Base-by-base conservation (phyloP, 371 early-diverging fungal genomes). In the Mucor piriformis region DNA sequence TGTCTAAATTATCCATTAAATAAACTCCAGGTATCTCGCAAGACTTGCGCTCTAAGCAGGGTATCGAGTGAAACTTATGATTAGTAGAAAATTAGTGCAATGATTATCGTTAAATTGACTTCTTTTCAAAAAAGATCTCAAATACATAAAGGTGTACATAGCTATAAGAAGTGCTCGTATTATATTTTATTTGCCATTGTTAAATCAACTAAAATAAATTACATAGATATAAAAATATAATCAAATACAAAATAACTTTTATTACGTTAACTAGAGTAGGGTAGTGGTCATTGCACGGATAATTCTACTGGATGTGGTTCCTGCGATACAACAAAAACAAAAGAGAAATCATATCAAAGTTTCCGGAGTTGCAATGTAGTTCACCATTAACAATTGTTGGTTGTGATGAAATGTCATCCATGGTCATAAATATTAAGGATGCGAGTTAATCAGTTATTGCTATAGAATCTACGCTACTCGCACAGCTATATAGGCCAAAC, bases 371-470 rank as follows among this genome's bases (percentile, higher is more conserved):
- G 59, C 15, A 57, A 43, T 50, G 51, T 50, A 58, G 59, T 58
- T 58, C 50, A 58, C 59, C 42, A 57, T 57, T 57, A 57, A 57
- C 38, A 58, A 50, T n/a, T 27, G 43, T 58, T 58, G 33, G 44
- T 58, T 58, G 51, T 11, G 50, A 1, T 58, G 59, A 50, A 58
- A 58, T 50, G 43, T n/a, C 50, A 50, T 58, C 42, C 51, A 50
- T 50, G 50, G 29, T 38, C 57, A 49, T 47, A 57, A 38, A 29
- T 38, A 57, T 57, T 49, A 57, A 57, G 27, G 40, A 38, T 38
- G 57, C 49, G 57, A 49, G 57, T 57, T 7, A 57, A 27, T 12
- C 37, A 34, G 47, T 47, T 55, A 46, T 55, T 55, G 56, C 56
- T 55, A 35, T 46, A 46, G 35, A 16, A 46, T 55, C 47, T 55